A percentile compares a stretch with the other conserved stretches of the same genome.
These are phyloP conservation scores for Entamoeba invadens DNA, from an alignment of 208 protist species.

Conservation along the genomic window DNA sequence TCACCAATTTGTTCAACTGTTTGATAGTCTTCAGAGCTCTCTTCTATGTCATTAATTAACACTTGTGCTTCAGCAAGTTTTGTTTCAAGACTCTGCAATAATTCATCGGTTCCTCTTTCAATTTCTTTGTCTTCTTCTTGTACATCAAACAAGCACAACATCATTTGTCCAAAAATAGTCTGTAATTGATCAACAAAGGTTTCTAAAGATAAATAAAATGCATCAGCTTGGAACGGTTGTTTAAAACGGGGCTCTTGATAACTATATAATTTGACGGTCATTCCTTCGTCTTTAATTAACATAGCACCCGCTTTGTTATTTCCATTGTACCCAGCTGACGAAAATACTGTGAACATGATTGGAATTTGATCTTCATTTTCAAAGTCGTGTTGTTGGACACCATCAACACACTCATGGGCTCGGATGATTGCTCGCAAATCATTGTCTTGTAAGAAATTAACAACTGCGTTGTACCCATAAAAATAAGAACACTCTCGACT, in stretches of 20 bases:
- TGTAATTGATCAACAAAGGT: not conserved
- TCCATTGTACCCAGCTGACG: constrained; percentile 33
- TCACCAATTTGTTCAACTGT: not conserved
- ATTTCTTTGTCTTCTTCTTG: not conserved
- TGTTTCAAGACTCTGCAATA: no score
- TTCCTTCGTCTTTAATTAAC: not conserved
- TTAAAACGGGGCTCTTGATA: not conserved
- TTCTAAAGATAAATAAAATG: not conserved
- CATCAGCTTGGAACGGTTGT: not conserved
- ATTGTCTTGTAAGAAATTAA: constrained; percentile 19
- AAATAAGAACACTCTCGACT: constrained; percentile 22
- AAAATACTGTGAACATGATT: constrained; percentile 27
- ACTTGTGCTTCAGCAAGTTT: no score
- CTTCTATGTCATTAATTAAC: no score
- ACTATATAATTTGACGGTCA: not conserved
- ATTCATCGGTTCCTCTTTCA: no score
- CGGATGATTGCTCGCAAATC: constrained; percentile 17
- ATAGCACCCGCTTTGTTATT: not conserved
- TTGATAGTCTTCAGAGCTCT: no score
- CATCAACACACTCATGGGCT: constrained; percentile 27
- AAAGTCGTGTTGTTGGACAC: constrained; percentile 25
- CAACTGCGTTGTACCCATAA: constrained; percentile 25
- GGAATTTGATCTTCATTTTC: not conserved
- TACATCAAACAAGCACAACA: not conserved
- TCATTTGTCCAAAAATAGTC: not conserved